A percentile compares a stretch with the other conserved stretches of the same genome.
These are phyloP conservation scores for Leccinum broughii DNA, from an alignment of 768 basidiomycete genomes.

Conservation along the genomic window DNA sequence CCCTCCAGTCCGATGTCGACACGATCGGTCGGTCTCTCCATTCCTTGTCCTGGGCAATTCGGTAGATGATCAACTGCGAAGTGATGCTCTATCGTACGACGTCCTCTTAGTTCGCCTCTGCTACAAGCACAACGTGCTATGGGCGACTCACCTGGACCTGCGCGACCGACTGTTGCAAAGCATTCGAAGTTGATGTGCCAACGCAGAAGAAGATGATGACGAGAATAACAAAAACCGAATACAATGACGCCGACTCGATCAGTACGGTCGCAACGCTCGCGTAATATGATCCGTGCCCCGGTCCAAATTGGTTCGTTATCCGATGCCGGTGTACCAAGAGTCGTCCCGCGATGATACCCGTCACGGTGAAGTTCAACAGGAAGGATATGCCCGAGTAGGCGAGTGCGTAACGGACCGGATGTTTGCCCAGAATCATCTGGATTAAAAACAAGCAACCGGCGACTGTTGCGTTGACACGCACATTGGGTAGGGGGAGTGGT, in stretches of 20 bases:
- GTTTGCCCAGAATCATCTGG: neutral
- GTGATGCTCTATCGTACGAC: conserved; percentile 13
- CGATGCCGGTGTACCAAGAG: conserved; percentile 16
- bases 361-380: conserved; percentile 17
- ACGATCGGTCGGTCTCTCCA: conserved; percentile 12
- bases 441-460: conserved; percentile 7
- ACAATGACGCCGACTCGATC: conserved; percentile 24
- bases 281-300: conserved; percentile 15
- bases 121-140: neutral
- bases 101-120: neutral
- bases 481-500: neutral
- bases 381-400: conserved; percentile 14
- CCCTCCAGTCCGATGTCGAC: conserved; percentile 19
- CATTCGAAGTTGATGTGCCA: conserved; percentile 2
- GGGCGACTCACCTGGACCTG: conserved; percentile 18
- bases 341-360: conserved; percentile 17
- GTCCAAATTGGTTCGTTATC: conserved; percentile 14
- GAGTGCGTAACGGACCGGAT: neutral
- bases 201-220: conserved; percentile 12
- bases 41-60: conserved; percentile 19
- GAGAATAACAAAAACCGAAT: conserved; percentile 16
- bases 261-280: conserved; percentile 11
- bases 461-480: conserved; percentile 3
- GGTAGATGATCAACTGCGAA: conserved; percentile 22
- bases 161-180: conserved; percentile 20